A percentile compares a stretch with the other conserved stretches of the same genome.
Evolutionary conservation across 768 basidiomycete genomes (phyloP).

Genomic region (Coprinopsis marcescibilis): DNA sequence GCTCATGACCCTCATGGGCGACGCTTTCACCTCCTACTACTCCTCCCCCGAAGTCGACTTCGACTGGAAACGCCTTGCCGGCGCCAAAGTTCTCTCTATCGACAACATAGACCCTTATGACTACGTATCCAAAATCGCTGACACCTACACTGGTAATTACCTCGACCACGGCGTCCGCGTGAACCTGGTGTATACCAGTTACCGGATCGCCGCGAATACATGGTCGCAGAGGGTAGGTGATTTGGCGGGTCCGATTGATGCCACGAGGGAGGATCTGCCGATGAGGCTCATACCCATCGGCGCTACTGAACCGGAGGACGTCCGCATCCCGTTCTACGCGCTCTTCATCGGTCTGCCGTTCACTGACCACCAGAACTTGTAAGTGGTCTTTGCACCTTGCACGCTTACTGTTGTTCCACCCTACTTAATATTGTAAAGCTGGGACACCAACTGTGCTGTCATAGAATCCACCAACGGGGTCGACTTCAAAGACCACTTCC

Average conservation of each 20-base stretch:
- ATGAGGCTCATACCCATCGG: constrained; percentile 42
- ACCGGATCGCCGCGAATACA: constrained; percentile 37
- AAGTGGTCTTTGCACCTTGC: constrained; percentile 17
- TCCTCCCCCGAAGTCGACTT: constrained; percentile 46
- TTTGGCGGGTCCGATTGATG: constrained; percentile 48
- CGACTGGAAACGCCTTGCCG: constrained; percentile 56
- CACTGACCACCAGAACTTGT: constrained; percentile 49
- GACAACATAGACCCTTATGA: constrained; percentile 46
- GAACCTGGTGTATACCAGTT: constrained; percentile 57
- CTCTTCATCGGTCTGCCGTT: constrained; percentile 41
- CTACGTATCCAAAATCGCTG: constrained; percentile 53
- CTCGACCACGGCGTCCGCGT: constrained; percentile 59
- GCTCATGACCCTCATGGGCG: constrained; percentile 41
- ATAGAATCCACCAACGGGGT: constrained; percentile 45
- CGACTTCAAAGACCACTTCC: constrained; percentile 27
- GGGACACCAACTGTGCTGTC: constrained; percentile 54
- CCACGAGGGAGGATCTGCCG: constrained; percentile 39
- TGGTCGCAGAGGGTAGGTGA: constrained; percentile 57
- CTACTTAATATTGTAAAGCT: constrained; percentile 31
- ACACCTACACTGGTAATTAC: constrained; percentile 57
- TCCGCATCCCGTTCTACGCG: constrained; percentile 49
- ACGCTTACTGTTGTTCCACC: not conserved
- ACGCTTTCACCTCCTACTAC: constrained; percentile 38
- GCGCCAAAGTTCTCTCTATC: constrained; percentile 50
- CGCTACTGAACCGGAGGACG: constrained; percentile 41